These are phyloP conservation scores for Phlyctochytrium bullatum DNA, from an alignment of 192 early-diverging fungal genomes.

Conservation along the genomic window DNA sequence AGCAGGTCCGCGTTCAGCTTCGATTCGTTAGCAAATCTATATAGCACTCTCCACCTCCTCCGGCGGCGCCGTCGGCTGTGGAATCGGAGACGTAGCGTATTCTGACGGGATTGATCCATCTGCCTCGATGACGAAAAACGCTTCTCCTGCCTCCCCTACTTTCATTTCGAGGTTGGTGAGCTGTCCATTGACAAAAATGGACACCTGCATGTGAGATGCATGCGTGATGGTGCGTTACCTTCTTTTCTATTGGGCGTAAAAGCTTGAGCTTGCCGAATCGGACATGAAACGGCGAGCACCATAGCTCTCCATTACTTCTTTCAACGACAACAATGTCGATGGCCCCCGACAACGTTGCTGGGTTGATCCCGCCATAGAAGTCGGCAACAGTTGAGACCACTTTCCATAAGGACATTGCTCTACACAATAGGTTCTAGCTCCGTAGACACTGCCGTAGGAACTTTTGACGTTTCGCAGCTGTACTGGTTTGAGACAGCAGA, in stretches of 20 bases:
- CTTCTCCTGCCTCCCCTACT: slow-evolving; percentile 94
- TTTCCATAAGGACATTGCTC: too few species aligned
- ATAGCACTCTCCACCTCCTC: slow-evolving; percentile 2
- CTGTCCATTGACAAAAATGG: slow-evolving; percentile 81
- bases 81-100: slow-evolving; percentile 90
- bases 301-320: slow-evolving; percentile 73
- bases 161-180: slow-evolving; percentile 82
- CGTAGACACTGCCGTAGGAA: too few species aligned
- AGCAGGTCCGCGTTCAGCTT: slow-evolving; percentile 29
- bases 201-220: slow-evolving; percentile 48
- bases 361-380: slow-evolving; percentile 95
- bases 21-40: neutral
- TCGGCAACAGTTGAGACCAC: slow-evolving; percentile 61
- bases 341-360: slow-evolving; percentile 93
- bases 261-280: slow-evolving; percentile 96
- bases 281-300: slow-evolving; percentile 96
- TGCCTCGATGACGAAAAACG: slow-evolving; percentile 92
- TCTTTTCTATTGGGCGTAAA: slow-evolving; percentile 88
- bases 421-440: too few species aligned
- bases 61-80: neutral
- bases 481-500: too few species aligned
- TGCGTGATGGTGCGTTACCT: slow-evolving; percentile 40
- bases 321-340: slow-evolving; percentile 98
- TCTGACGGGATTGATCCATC: slow-evolving; percentile 79
- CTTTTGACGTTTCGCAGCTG: too few species aligned